phyloP scores from a whole-genome alignment of 2,329 filamentous ascomycete genomes.

The Cladosporium sp. region DNA sequence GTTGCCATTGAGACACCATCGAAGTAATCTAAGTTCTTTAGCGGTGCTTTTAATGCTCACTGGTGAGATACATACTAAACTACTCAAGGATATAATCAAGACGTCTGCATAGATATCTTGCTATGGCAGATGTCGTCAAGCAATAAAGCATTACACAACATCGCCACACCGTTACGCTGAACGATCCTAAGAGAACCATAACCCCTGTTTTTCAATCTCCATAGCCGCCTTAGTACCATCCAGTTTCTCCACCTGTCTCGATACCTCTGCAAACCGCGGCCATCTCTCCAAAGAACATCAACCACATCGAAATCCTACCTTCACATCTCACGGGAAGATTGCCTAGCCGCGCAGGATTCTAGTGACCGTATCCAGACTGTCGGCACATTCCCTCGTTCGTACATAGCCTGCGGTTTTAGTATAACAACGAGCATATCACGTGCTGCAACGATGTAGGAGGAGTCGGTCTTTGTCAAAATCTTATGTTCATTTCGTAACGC shows the following conservation, averaged over 20 bases:
- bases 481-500: conserved; percentile 16
- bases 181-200: conserved; percentile 1
- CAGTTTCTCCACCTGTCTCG: not conserved
- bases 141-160: not conserved
- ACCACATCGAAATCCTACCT: not conserved
- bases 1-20: not conserved
- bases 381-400: not conserved
- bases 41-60: not conserved
- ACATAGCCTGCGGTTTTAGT: not conserved
- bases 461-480: not conserved
- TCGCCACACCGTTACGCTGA: not conserved
- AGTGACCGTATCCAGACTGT: not conserved
- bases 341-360: not conserved
- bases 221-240: not conserved
- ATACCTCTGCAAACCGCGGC: not conserved
- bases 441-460: not conserved
- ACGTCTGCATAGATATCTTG: not conserved
- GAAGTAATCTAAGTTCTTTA: not conserved
- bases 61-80: not conserved
- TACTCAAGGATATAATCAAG: not conserved
- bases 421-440: no score
- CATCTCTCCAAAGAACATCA: not conserved
- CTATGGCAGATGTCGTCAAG: not conserved
- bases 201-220: conserved; percentile 5
- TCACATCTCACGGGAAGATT: not conserved